phyloP scores from a whole-genome alignment of 805 yeast genomes.

The Lachancea lanzarotensis region DNA sequence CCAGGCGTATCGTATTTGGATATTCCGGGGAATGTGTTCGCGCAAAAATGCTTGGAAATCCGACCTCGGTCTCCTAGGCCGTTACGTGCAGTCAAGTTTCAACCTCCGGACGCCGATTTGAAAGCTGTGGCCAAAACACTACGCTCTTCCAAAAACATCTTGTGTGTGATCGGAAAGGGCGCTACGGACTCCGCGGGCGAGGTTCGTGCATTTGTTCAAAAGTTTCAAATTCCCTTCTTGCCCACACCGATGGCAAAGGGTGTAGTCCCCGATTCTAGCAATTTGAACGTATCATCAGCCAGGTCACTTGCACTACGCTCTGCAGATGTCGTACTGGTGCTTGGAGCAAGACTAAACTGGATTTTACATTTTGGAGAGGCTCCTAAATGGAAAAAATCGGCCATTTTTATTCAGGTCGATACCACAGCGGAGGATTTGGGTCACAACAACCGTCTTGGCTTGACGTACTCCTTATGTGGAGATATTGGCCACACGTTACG shows the following conservation, averaged over 20 bases:
- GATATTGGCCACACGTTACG: conserved; percentile 41
- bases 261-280: conserved; percentile 45
- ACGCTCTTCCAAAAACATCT: conserved; percentile 39
- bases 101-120: conserved; percentile 15
- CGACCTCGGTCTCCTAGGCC: conserved; percentile 5
- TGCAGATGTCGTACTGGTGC: conserved; percentile 53
- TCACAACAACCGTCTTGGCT: conserved; percentile 32
- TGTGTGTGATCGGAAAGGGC: conserved; percentile 63
- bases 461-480: conserved; percentile 46
- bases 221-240: conserved; percentile 46
- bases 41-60: conserved; percentile 8
- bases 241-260: conserved; percentile 84
- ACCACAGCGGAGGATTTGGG: conserved; percentile 48
- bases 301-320: conserved; percentile 50
- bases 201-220: conserved; percentile 37
- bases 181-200: conserved; percentile 41
- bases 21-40: conserved; percentile 55
- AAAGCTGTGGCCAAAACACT: conserved; percentile 31
- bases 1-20: conserved; percentile 63
- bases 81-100: conserved; percentile 10
- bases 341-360: conserved; percentile 72
- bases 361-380: conserved; percentile 59
- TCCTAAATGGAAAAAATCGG: conserved; percentile 44
- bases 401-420: conserved; percentile 53
- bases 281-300: conserved; percentile 52